A percentile compares a stretch with the other conserved stretches of the same genome.
Evolutionary conservation across 1,139 yeast genomes (phyloP).

Genomic region (Hemisphaericaspora xylofermentans): DNA sequence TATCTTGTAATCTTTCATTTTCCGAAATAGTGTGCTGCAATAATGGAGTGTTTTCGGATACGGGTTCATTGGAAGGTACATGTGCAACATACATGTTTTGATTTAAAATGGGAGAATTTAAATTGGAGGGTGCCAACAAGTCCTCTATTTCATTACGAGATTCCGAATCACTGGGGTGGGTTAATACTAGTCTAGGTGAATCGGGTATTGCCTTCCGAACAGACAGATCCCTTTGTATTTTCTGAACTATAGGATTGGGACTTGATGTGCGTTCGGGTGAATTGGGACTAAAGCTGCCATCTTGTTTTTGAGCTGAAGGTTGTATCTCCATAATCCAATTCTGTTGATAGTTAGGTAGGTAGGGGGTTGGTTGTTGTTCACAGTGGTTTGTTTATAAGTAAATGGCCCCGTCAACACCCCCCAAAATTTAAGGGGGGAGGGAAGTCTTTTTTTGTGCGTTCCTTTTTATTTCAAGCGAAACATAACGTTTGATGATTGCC

Average conservation of each 20-base stretch:
- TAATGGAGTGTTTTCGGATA: slow-evolving; percentile 3
- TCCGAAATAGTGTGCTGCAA: neutral
- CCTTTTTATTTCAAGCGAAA: no score
- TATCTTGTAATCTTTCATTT: neutral
- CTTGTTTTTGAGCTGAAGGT: no score
- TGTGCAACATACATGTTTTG: neutral
- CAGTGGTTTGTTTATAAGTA: no score
- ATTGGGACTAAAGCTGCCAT: no score
- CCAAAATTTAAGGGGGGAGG: no score
- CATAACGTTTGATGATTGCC: no score
- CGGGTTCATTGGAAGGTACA: neutral
- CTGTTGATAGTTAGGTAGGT: no score
- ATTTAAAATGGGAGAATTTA: neutral
- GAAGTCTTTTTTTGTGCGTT: no score
- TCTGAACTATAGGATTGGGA: neutral
- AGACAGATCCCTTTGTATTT: neutral
- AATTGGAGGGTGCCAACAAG: neutral
- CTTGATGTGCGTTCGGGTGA: no score
- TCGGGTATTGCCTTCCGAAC: neutral
- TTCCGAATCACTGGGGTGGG: slow-evolving; percentile 1
- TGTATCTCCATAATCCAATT: no score
- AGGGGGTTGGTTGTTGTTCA: no score
- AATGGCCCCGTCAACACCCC: no score
- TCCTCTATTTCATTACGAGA: neutral
- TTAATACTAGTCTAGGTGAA: neutral